Base-by-base conservation (phyloP, 768 basidiomycete genomes). In the Boletus speciosus region DNA sequence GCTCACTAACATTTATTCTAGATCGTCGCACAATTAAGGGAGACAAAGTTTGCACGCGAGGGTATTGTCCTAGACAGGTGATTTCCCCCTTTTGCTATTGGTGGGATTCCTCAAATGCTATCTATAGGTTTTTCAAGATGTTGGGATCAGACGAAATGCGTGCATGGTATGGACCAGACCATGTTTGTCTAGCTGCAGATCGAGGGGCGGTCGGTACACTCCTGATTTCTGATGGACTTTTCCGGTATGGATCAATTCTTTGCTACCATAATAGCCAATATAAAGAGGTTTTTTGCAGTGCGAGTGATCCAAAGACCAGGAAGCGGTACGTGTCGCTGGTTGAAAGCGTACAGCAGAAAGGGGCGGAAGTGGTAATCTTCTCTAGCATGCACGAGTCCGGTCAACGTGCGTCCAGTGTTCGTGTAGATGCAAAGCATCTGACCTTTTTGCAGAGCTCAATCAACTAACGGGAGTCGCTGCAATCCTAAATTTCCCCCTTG, bases 381-480 rank as follows among this genome's bases (percentile, higher is more conserved):
- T 98, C 96, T 5, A 98, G 94, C 64, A 98, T 99, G 97, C 97
- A 99, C 67, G 97, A 99, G 73, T 93, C 91, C 21, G 97, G 97
- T 14, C 94, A 98, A 79, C 95, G 94, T 96, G 66, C 65, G 90
- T 76, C 37, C 40, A 27, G 39, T 52, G 25, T 16, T 49, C 6
- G 11, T 35, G 34, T 7, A n/a, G 9, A 19, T n/a, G 21, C 1
- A 10, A 35, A 37, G 52, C 6, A 44, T 52, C 50, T 61, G 39
- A 48, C 36, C 12, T 25, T 49, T 32, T 12, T 52, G 16, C 70
- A 97, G 97, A 99, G 67, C 77, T 99, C n/a, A 97, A 98, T 68
- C 89, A 95, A 60, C 69, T 98, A 38, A 95, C 93, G 8, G 97
- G 97, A 1, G 83, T 98, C 21, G 96, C 96, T 21, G 97, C 97